Conservation (phyloP, 2,329 filamentous ascomycete genomes). For the Aplosporella prunicola region DNA sequence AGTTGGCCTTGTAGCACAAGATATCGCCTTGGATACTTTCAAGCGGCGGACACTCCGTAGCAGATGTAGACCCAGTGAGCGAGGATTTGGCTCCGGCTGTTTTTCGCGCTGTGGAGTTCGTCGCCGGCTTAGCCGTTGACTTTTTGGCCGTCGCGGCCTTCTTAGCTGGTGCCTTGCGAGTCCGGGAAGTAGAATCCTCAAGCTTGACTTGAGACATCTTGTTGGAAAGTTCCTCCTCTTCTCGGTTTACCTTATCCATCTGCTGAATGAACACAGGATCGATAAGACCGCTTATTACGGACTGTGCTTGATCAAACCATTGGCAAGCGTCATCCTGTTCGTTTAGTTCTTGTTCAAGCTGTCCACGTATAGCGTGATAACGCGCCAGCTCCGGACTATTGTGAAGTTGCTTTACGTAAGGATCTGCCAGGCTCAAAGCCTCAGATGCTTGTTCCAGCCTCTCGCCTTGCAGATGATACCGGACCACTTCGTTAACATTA, state of each 20-base stretch:
- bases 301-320: conserved; percentile 41
- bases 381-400: conserved; percentile 46
- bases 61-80: conserved; percentile 5
- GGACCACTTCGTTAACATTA: conserved; percentile 35
- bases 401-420: conserved; percentile 33
- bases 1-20: conserved; percentile 42
- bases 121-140: conserved; percentile 13
- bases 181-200: conserved; percentile 12
- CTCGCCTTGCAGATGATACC: conserved; percentile 42
- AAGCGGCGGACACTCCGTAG: conserved; percentile 31
- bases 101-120: conserved; percentile 2
- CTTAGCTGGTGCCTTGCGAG: not conserved
- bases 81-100: conserved; percentile 5
- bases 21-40: conserved; percentile 39
- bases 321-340: conserved; percentile 39
- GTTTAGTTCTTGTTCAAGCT: conserved; percentile 38
- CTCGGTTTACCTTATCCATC: conserved; percentile 18
- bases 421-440: conserved; percentile 46
- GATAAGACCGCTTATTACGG: conserved; percentile 34
- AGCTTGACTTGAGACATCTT: conserved; percentile 36
- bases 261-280: conserved; percentile 23
- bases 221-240: conserved; percentile 29
- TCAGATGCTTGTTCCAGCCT: conserved; percentile 39
- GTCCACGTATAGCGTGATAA: conserved; percentile 40
- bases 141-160: conserved; percentile 8